Conservation (phyloP, 164 flowering plant species). For the Chloranthus sessilifolius region DNA sequence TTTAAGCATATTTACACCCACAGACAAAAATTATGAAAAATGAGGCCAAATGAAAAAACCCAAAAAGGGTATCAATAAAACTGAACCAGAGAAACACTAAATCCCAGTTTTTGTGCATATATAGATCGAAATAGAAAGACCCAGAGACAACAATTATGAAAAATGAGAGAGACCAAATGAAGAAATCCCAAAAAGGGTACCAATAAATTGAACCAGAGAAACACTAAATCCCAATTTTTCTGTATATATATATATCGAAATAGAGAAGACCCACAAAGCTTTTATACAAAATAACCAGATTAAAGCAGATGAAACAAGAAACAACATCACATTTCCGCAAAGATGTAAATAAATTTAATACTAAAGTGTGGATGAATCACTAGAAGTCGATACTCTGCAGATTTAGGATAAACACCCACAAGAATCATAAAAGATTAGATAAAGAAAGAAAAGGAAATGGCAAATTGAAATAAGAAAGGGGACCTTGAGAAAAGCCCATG, state of each 20-base stretch:
- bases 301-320: no score
- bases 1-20: no score
- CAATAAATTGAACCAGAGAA: neutral
- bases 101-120: no score
- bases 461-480: neutral
- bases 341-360: no score
- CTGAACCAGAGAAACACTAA: no score
- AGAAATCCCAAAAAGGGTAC: conserved; percentile 48
- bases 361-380: neutral
- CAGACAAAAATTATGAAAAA: no score
- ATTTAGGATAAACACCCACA: neutral
- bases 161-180: conserved; percentile 70
- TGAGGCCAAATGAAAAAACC: no score
- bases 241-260: neutral
- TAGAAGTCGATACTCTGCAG: neutral
- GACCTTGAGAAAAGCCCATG: conserved; percentile 81
- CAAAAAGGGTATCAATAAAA: no score
- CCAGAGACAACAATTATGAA: no score
- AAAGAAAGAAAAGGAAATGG: neutral
- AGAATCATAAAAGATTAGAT: neutral
- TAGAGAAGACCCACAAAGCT: conserved; percentile 3
- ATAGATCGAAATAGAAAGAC: no score
- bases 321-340: no score
- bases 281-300: no score
- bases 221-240: neutral